Evolutionary conservation across 2,329 filamentous ascomycete species (phyloP).

Genomic region (Graphium sp.): DNA sequence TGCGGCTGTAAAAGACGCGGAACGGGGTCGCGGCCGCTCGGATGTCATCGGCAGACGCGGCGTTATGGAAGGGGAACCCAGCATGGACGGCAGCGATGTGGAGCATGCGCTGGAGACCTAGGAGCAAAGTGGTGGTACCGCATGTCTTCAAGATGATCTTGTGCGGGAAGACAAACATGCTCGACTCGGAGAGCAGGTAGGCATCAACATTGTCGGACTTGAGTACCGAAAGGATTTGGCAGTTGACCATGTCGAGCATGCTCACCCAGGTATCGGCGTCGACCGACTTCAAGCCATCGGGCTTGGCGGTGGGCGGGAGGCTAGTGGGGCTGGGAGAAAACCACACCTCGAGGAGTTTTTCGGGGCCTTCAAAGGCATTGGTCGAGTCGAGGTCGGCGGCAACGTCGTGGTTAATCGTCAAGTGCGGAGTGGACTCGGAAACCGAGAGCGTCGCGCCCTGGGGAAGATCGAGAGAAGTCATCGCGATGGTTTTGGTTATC

Average conservation of each 20-base stretch:
- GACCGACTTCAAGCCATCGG: constrained; percentile 73
- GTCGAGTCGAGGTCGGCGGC: constrained; percentile 82
- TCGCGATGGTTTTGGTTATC: no score
- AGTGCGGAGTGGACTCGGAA: constrained; percentile 67
- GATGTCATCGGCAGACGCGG: constrained; percentile 47
- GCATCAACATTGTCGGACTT: constrained; percentile 90
- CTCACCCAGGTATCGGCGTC: constrained; percentile 75
- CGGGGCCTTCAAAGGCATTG: constrained; percentile 94
- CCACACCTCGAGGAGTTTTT: constrained; percentile 98
- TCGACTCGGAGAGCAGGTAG: constrained; percentile 93
- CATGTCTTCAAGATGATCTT: constrained; percentile 98
- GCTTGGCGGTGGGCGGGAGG: constrained; percentile 52
- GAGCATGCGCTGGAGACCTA: constrained; percentile 76
- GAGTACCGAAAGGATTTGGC: constrained; percentile 90
- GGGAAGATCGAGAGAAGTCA: no score
- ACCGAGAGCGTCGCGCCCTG: constrained; percentile 69
- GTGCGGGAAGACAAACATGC: constrained; percentile 99
- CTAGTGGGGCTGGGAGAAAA: constrained; percentile 67
- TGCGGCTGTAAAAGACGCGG: constrained; percentile 95
- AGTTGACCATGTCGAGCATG: constrained; percentile 97
- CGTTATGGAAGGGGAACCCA: constrained; percentile 72
- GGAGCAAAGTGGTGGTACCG: constrained; percentile 84
- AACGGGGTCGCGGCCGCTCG: constrained; percentile 72
- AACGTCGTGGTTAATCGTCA: constrained; percentile 95
- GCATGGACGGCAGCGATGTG: constrained; percentile 79